Percentiles rank a stretch among this genome's conserved stretches.
Conservation (phyloP, 2,329 filamentous ascomycete genomes). For the Penicillium expansum region DNA sequence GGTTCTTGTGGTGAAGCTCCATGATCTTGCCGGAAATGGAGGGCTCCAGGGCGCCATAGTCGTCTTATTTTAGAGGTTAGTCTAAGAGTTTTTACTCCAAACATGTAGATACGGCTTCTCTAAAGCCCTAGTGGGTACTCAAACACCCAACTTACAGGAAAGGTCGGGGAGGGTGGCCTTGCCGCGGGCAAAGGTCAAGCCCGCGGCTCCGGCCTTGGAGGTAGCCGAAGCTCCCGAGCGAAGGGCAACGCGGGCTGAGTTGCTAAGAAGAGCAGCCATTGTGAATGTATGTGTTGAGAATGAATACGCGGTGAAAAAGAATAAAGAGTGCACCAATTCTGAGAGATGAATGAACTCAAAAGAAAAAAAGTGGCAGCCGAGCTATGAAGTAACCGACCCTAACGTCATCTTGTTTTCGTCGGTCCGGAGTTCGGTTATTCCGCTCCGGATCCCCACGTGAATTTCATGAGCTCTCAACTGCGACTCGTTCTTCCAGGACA, state of each 20-base stretch:
- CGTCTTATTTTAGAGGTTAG: conserved; percentile 58
- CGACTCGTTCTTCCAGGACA: not conserved
- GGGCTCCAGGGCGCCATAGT: conserved; percentile 91
- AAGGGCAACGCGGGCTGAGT: conserved; percentile 68
- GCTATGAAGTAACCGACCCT: conserved; percentile 28
- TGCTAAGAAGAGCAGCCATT: conserved; percentile 79
- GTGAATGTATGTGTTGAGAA: conserved; percentile 13
- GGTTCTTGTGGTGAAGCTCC: conserved; percentile 92
- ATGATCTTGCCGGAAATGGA: conserved; percentile 86
- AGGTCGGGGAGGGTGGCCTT: conserved; percentile 95
- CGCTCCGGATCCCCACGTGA: conserved; percentile 20
- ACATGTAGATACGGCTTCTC: not conserved
- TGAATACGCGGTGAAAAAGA: not conserved
- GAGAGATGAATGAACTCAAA: conserved; percentile 6
- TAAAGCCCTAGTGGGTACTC: not conserved
- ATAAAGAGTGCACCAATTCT: conserved; percentile 7
- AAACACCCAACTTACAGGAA: conserved; percentile 56
- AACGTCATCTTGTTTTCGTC: conserved; percentile 29
- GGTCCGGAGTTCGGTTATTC: conserved; percentile 15
- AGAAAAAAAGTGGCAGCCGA: conserved; percentile 11
- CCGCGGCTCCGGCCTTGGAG: conserved; percentile 61
- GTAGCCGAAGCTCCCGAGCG: conserved; percentile 58
- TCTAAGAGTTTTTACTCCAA: not conserved
- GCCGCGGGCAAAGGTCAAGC: conserved; percentile 73
- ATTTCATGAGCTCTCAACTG: conserved; percentile 16